Evolutionary conservation across 495 filamentous ascomycete genomes (phyloP).

Genomic region (Rostrohypoxylon terebratum): DNA sequence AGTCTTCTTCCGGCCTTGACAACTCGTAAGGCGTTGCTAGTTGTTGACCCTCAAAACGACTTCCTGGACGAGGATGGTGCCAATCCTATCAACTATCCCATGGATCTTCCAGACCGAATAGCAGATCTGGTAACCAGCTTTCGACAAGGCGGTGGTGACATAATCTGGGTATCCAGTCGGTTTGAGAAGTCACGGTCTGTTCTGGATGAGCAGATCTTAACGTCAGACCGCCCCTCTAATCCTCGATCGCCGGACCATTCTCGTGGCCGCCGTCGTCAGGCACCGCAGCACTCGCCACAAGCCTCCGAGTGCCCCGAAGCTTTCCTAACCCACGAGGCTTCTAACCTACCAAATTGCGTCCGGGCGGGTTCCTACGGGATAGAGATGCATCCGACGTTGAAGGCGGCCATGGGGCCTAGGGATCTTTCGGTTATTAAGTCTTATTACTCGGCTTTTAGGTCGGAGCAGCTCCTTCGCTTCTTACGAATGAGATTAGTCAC

Average conservation of each 20-base stretch:
- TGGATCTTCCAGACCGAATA: constrained; percentile 75
- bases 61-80: constrained; percentile 78
- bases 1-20: constrained; percentile 59
- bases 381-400: constrained; percentile 72
- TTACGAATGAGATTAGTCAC: constrained; percentile 84
- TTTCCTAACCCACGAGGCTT: constrained; percentile 56
- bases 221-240: constrained; percentile 44
- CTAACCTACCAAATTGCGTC: constrained; percentile 67
- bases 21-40: constrained; percentile 84
- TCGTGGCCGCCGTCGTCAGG: constrained; percentile 41
- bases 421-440: constrained; percentile 83
- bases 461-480: constrained; percentile 74
- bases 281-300: constrained; percentile 25
- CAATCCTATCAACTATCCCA: constrained; percentile 71
- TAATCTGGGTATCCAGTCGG: constrained; percentile 89
- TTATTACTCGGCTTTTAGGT: constrained; percentile 89
- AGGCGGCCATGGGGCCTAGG: constrained; percentile 64
- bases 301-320: constrained; percentile 45
- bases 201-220: constrained; percentile 64
- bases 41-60: constrained; percentile 93
- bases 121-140: constrained; percentile 76
- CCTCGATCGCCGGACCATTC: constrained; percentile 29
- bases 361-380: constrained; percentile 70
- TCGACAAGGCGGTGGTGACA: constrained; percentile 74
- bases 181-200: constrained; percentile 71